Base-by-base conservation (phyloP, 352 stramenopile genomes). In the Globisporangium middletonii region DNA sequence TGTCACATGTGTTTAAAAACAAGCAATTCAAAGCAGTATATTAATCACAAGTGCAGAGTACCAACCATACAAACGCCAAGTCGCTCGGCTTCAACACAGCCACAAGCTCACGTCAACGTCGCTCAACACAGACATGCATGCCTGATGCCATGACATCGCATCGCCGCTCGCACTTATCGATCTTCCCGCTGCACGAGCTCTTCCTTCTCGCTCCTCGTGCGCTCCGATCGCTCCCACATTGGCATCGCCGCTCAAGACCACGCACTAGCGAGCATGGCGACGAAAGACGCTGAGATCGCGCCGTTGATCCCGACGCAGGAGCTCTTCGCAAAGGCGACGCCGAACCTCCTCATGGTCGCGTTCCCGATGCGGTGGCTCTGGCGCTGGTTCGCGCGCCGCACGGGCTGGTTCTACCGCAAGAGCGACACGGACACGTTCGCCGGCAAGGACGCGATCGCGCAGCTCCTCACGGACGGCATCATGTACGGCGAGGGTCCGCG, bases 401-500 rank as follows among this genome's bases (percentile, higher is more conserved):
- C 65, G 16, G 53, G 53, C 2, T 12, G 62, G 4, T 54, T 68
- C 3, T 50, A 35, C 9, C 7, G 35, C 5, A 54, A 56, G 7
- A 68, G 65, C 55, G 63, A 53, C 26, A 55, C 57, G 4, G 57
- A 65, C 18, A 23, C 30, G 59, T 63, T 15, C 35, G 23, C 26
- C 13, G n/a, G 16, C 26, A 19, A n/a, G 11, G 71, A 86, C 49
- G 71, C 68, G 19, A 59, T 63, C 43, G 71, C 78, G 4, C 57
- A 55, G 41, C 45, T 78, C 15, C 57, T 77, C 27, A 45, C 65
- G 1, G 65, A 72, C 49, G 73, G 64, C 18, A 64, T 88, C 60
- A 57, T 86, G 37, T 88, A 73, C 38, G 79, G 77, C 6, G 76
- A 88, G 67, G 69, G 70, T 0, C 80, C 76, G 30, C 80, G 80